A percentile compares a stretch with the other conserved stretches of the same genome.
These are phyloP conservation scores for Mortierella sp. DNA, from an alignment of 371 early-diverging fungal genomes.

Conservation along the genomic window DNA sequence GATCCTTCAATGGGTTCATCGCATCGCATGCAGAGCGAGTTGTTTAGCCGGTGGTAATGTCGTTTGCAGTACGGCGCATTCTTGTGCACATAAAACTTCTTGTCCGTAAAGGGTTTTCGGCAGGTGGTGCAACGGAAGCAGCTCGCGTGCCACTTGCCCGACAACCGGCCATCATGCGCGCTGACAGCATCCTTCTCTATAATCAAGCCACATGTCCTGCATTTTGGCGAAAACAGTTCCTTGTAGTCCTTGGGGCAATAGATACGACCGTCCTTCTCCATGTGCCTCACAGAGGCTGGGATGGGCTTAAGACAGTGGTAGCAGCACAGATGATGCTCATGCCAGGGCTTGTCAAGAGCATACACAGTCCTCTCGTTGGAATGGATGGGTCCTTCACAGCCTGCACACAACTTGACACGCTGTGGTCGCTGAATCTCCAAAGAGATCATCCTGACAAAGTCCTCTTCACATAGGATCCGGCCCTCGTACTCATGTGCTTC, in stretches of 20 bases:
- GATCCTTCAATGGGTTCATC: constrained; percentile 85
- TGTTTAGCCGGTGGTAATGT: constrained; percentile 85
- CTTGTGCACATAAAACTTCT: constrained; percentile 86
- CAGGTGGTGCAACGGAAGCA: constrained; percentile 84
- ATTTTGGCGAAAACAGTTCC: constrained; percentile 70
- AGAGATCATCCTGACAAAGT: constrained; percentile 51
- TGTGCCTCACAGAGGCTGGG: constrained; percentile 53
- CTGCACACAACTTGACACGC: constrained; percentile 18
- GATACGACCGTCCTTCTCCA: constrained; percentile 75
- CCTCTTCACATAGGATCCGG: constrained; percentile 75
- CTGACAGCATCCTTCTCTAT: constrained; percentile 80
- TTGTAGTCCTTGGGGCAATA: constrained; percentile 81
- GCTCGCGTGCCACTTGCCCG: constrained; percentile 82
- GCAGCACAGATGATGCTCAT: constrained; percentile 75
- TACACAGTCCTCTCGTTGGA: constrained; percentile 60
- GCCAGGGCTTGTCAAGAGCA: constrained; percentile 72
- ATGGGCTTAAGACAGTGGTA: constrained; percentile 72
- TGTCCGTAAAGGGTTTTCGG: constrained; percentile 81
- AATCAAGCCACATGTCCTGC: constrained; percentile 74
- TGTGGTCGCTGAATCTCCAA: constrained; percentile 27
- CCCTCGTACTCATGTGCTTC: constrained; percentile 74
- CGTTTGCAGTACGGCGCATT: constrained; percentile 82
- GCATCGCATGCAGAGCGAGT: constrained; percentile 81
- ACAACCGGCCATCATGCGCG: constrained; percentile 79
- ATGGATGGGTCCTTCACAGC: constrained; percentile 28